Evolutionary conservation across 2,329 filamentous ascomycete species (phyloP).

Genomic region (Pestalotiopsis sp.): DNA sequence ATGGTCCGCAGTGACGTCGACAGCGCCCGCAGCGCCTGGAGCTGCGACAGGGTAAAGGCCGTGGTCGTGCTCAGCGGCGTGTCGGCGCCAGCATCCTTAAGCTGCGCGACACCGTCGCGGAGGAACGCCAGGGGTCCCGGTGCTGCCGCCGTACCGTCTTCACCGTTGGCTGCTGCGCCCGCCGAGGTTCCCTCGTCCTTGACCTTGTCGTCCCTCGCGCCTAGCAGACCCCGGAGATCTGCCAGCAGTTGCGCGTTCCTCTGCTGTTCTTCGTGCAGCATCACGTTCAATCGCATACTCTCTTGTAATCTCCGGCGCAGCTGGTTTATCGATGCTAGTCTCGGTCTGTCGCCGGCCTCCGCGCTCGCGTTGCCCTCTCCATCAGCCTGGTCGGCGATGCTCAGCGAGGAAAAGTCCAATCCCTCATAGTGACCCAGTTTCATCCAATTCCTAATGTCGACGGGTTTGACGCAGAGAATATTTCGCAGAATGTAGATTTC

Average conservation of each 20-base stretch:
- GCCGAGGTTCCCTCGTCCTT: conserved; percentile 28
- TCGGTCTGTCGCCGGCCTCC: conserved; percentile 47
- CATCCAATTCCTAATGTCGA: conserved; percentile 74
- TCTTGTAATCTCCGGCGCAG: conserved; percentile 70
- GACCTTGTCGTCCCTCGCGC: conserved; percentile 21
- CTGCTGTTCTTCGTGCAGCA: conserved; percentile 55
- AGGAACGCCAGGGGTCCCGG: conserved; percentile 58
- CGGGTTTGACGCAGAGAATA: conserved; percentile 69
- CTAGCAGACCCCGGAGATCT: conserved; percentile 34
- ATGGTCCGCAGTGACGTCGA: conserved; percentile 63
- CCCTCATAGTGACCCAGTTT: conserved; percentile 83
- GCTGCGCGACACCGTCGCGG: conserved; percentile 49
- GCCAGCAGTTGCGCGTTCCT: conserved; percentile 40
- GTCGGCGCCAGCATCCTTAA: conserved; percentile 53
- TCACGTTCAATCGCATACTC: conserved; percentile 56
- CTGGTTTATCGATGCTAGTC: conserved; percentile 68
- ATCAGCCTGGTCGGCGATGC: conserved; percentile 16
- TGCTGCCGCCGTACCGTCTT: conserved; percentile 23
- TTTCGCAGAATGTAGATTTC: conserved; percentile 92
- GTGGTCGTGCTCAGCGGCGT: conserved; percentile 70
- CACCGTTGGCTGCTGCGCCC: neutral
- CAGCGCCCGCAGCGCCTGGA: conserved; percentile 76
- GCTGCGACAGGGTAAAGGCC: conserved; percentile 79
- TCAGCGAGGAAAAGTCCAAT: conserved; percentile 45
- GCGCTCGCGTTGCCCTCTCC: conserved; percentile 18